Percentiles rank a stretch among this genome's conserved stretches.
Evolutionary conservation across 1,284 basidiomycete species (phyloP).

Genomic region (Tilletia setariae): DNA sequence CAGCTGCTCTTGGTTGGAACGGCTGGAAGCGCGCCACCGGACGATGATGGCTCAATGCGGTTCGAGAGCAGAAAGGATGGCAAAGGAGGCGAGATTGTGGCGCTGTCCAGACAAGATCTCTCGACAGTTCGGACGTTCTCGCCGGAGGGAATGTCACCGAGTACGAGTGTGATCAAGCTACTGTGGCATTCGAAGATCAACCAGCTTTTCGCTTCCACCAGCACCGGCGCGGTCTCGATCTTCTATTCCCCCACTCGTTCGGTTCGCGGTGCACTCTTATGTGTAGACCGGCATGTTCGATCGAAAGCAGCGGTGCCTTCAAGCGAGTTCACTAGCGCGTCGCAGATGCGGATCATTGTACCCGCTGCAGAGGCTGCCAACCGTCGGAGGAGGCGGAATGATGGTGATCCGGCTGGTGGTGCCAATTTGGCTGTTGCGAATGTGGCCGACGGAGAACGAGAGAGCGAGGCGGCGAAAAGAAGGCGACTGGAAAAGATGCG

Average conservation of each 20-base stretch:
- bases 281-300: constrained; percentile 62
- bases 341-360: constrained; percentile 29
- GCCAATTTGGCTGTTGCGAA: constrained; percentile 78
- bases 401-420: constrained; percentile 63
- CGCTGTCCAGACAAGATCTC: constrained; percentile 24
- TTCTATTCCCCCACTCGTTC: constrained; percentile 84
- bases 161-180: constrained; percentile 26
- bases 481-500: constrained; percentile 83
- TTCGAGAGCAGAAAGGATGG: background rate
- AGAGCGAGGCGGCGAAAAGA: constrained; percentile 62
- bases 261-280: constrained; percentile 82
- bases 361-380: constrained; percentile 23
- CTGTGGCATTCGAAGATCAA: constrained; percentile 37
- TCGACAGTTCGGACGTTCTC: constrained; percentile 18
- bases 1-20: constrained; percentile 76
- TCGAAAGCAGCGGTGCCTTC: background rate
- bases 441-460: constrained; percentile 62
- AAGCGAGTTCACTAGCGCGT: constrained; percentile 10
- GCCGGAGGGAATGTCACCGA: background rate
- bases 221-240: constrained; percentile 73
- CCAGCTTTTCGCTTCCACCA: constrained; percentile 43
- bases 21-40: background rate
- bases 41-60: background rate
- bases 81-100: constrained; percentile 28
- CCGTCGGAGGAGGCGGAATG: constrained; percentile 59